These are phyloP conservation scores for Pseudogymnoascus sp. DNA, from an alignment of 2,329 filamentous ascomycete genomes.

Conservation along the genomic window DNA sequence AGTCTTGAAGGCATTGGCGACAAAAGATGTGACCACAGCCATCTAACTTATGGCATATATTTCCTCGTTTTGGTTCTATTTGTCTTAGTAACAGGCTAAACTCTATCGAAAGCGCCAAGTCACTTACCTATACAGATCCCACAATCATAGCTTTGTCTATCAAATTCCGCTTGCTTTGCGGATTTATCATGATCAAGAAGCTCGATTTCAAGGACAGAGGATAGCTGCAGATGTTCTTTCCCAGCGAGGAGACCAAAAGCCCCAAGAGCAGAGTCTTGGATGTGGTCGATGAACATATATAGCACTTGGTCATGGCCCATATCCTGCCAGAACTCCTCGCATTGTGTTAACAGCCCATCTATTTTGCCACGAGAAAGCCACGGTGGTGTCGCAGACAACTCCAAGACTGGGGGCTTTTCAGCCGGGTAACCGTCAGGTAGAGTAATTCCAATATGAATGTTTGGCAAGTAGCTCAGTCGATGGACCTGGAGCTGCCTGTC, in stretches of 20 bases:
- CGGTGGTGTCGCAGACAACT: conserved; percentile 44
- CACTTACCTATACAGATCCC: conserved; percentile 66
- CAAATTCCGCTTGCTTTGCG: conserved; percentile 66
- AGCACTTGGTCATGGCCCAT: conserved; percentile 49
- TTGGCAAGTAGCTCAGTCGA: conserved; percentile 41
- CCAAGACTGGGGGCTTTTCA: conserved; percentile 40
- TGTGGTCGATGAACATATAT: conserved; percentile 55
- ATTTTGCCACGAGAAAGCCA: conserved; percentile 47
- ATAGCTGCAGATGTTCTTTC: conserved; percentile 42
- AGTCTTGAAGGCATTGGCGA: conserved; percentile 74
- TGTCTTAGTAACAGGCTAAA: conserved; percentile 5
- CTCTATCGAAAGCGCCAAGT: conserved; percentile 13
- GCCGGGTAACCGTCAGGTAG: conserved; percentile 52
- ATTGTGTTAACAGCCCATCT: conserved; percentile 42
- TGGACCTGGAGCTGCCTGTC: conserved; percentile 36
- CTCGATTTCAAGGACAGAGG: conserved; percentile 54
- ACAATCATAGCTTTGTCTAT: conserved; percentile 78
- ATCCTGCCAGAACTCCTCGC: conserved; percentile 51
- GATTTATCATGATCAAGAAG: conserved; percentile 72
- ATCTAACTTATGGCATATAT: conserved; percentile 69
- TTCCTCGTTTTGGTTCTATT: conserved; percentile 79
- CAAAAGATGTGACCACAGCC: conserved; percentile 91
- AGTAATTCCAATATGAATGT: conserved; percentile 43
- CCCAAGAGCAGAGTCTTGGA: conserved; percentile 49
- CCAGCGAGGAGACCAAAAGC: conserved; percentile 49